Evolutionary conservation across 352 stramenopile genomes (phyloP).

Genomic region (Phytophthora niederhauseri): DNA sequence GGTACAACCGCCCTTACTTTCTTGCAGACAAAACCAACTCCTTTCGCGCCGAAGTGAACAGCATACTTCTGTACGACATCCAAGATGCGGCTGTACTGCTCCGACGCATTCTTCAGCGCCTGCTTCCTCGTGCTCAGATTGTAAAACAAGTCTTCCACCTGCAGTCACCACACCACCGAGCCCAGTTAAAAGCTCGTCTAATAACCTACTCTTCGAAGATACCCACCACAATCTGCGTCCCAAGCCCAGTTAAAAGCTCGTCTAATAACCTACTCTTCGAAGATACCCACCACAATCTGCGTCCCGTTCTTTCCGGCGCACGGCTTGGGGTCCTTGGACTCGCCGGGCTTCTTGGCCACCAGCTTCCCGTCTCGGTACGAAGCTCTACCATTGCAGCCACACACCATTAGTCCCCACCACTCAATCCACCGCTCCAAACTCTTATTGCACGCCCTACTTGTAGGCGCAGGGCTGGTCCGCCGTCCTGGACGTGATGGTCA

Average conservation of each 20-base stretch:
- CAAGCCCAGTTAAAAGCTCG: too few relatives aligned
- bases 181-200: background rate
- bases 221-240: slow-evolving; percentile 77
- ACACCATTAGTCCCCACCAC: background rate
- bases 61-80: slow-evolving; percentile 97
- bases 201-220: background rate
- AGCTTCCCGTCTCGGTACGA: slow-evolving; percentile 93
- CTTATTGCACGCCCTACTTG: slow-evolving; percentile 49
- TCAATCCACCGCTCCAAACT: background rate
- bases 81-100: slow-evolving; percentile 95
- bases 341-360: slow-evolving; percentile 71
- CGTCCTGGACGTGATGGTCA: slow-evolving; percentile 92
- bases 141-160: slow-evolving; percentile 99
- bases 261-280: background rate
- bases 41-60: slow-evolving; percentile 90
- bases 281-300: slow-evolving; percentile 63
- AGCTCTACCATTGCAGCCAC: slow-evolving; percentile 53
- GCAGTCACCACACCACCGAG: background rate
- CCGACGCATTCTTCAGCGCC: slow-evolving; percentile 92
- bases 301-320: slow-evolving; percentile 86
- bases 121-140: slow-evolving; percentile 95
- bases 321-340: slow-evolving; percentile 62
- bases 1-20: slow-evolving; percentile 56
- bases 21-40: slow-evolving; percentile 96
- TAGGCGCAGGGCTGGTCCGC: slow-evolving; percentile 79